Base-by-base conservation (phyloP, 176 grass and related monocot genomes). In the Lolium perenne region DNA sequence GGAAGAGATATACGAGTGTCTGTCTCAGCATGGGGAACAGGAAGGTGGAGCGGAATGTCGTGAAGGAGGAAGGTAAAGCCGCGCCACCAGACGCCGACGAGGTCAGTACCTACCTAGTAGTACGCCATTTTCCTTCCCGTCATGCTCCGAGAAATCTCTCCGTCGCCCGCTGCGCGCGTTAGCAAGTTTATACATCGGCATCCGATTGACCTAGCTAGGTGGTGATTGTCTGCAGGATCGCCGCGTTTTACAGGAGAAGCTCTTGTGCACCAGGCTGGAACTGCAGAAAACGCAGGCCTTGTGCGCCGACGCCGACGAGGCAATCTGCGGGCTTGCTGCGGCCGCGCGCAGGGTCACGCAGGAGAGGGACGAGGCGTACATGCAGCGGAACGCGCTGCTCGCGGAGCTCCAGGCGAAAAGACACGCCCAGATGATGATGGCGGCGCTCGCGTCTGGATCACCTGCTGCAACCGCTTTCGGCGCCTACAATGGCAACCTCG, bases 291-390 rank as follows among this genome's bases (percentile, higher is more conserved):
- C 66, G 10, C 59, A 58, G 8, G 15, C 71, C 53, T 11, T 82
- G 17, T 86, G 78, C 26, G 40, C 71, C 12, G 78, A 90, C 29
- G 82, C 70, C 1, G 83, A 89, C 4, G 60, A 85, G 32, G 74
- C 59, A 23, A 85, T 85, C 70, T 81, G 77, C 14, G 20, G 40
- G 13, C 83, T 89, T 21, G 35, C 49, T 1, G 20, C 69, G 2
- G 47, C 61, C 1, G 88, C 70, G 0, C 49, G 83, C 6, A 49
- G 58, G 45, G 26, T 12, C 38, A 81, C 58, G 59, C 77, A 89
- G 4, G 77, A 89, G 48, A 67, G 77, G 70, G 88, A 89, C 26
- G 83, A 85, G 41, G 49, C 11, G 41, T 43, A 0, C 41, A 3
- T 43, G 41, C 7, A 43, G 41, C 41, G 41, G 41, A 43, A 43